Evolutionary conservation across 306 rosid genomes (phyloP).

Genomic region (Malus domestica): DNA sequence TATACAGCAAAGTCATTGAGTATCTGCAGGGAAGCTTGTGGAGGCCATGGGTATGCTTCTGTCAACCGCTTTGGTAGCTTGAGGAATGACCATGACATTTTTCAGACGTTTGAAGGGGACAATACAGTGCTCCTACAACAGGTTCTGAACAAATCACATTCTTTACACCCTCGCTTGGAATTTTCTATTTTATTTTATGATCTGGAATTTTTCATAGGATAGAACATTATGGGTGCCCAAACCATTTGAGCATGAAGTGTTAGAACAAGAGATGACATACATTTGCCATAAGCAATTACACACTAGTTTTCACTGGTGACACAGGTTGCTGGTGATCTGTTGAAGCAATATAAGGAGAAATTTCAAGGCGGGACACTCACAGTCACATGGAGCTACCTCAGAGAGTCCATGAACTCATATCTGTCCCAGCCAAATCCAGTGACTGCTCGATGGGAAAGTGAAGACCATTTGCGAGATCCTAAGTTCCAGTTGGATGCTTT

Average conservation of each 20-base stretch:
- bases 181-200: neutral
- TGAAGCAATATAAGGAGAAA: conserved; percentile 78
- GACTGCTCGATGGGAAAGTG: conserved; percentile 87
- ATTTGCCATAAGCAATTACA: neutral
- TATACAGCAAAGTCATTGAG: conserved; percentile 90
- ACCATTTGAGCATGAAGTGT: neutral
- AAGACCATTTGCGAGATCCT: conserved; percentile 77
- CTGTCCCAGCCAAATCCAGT: conserved; percentile 96
- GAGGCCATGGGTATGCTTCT: conserved; percentile 99
- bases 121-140: conserved; percentile 96
- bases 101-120: conserved; percentile 99
- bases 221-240: neutral
- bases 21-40: conserved; percentile 94
- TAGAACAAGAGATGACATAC: neutral
- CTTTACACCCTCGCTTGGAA: neutral
- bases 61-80: conserved; percentile 79
- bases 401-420: conserved; percentile 82
- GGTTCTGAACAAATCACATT: conserved; percentile 33
- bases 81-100: conserved; percentile 96
- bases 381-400: conserved; percentile 89
- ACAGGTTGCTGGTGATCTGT: conserved; percentile 82
- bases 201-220: neutral
- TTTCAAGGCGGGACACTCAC: conserved; percentile 84
- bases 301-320: conserved; percentile 12
- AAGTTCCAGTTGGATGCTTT: conserved; percentile 96